phyloP scores from a whole-genome alignment of 306 rosid species.

The Rosa lucieae region DNA sequence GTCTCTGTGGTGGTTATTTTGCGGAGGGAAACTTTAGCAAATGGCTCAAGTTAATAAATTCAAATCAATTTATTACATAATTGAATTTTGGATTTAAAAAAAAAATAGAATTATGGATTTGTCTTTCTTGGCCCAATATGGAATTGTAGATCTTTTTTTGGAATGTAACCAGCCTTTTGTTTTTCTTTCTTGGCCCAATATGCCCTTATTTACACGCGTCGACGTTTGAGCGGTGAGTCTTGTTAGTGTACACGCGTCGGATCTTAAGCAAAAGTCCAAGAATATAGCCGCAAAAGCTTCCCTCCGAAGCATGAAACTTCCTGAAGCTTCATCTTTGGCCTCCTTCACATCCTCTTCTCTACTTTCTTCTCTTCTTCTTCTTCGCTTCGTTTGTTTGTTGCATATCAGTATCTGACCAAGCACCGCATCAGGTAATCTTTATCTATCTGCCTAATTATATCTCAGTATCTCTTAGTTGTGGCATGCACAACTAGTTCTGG shows the following conservation, averaged over 20 bases:
- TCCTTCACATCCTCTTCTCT: background rate
- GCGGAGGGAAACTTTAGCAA: too few relatives aligned
- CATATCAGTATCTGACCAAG: background rate
- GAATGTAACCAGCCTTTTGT: too few relatives aligned
- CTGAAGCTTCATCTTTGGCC: slow-evolving; percentile 4
- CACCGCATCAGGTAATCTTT: background rate
- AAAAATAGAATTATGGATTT: too few relatives aligned
- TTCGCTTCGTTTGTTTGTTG: background rate
- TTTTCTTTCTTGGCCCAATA: too few relatives aligned
- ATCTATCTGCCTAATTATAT: background rate
- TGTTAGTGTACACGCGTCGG: background rate
- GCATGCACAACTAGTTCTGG: background rate
- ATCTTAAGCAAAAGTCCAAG: background rate
- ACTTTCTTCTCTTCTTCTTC: background rate
- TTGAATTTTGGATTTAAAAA: too few relatives aligned
- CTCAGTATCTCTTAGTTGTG: background rate
- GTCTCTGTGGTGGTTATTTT: too few relatives aligned
- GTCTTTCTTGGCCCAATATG: background rate
- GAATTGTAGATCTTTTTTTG: background rate
- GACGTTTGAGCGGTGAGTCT: background rate
- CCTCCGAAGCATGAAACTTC: slow-evolving; percentile 7
- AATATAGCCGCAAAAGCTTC: background rate
- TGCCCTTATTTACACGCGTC: background rate
- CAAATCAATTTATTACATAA: too few relatives aligned
- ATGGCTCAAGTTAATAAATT: too few relatives aligned